Percentiles rank a stretch among this genome's conserved stretches.
These are phyloP conservation scores for Penicillium aurantiogriseum DNA, from an alignment of 2,329 filamentous ascomycete genomes.

Conservation along the genomic window DNA sequence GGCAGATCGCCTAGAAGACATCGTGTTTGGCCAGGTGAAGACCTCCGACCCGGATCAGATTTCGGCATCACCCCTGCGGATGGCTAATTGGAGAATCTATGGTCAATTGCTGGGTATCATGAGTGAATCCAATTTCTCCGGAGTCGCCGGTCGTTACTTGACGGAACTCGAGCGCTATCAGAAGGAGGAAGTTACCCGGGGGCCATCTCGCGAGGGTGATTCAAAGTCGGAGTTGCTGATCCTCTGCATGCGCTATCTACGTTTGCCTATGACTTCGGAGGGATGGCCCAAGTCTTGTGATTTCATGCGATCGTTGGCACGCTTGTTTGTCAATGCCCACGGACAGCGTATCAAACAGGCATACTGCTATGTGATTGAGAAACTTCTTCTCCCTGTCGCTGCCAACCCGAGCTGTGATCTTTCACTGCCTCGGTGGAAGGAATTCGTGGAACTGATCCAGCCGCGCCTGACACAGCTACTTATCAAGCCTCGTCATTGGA, in stretches of 20 bases:
- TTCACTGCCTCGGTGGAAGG: conserved; percentile 77
- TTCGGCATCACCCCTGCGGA: conserved; percentile 68
- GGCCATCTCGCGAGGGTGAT: conserved; percentile 61
- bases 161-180: conserved; percentile 76
- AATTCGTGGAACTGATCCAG: conserved; percentile 76
- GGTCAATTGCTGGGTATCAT: conserved; percentile 91
- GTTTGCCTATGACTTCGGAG: conserved; percentile 69
- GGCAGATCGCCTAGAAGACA: conserved; percentile 88
- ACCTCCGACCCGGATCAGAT: conserved; percentile 80
- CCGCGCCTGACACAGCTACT: conserved; percentile 80
- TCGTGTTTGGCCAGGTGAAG: conserved; percentile 95
- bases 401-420: conserved; percentile 76
- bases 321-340: conserved; percentile 79
- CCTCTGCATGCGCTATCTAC: conserved; percentile 85
- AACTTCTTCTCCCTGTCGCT: conserved; percentile 81
- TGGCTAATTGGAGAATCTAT: conserved; percentile 95
- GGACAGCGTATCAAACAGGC: conserved; percentile 88
- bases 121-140: conserved; percentile 86
- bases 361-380: conserved; percentile 89
- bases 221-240: conserved; percentile 83
- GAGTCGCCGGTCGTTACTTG: conserved; percentile 78
- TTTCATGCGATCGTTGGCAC: conserved; percentile 77
- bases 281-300: conserved; percentile 85
- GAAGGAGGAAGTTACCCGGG: conserved; percentile 61
- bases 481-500: conserved; percentile 89